These are phyloP conservation scores for Tilletiopsis washingtonensis DNA, from an alignment of 1,284 basidiomycete species.

Conservation along the genomic window DNA sequence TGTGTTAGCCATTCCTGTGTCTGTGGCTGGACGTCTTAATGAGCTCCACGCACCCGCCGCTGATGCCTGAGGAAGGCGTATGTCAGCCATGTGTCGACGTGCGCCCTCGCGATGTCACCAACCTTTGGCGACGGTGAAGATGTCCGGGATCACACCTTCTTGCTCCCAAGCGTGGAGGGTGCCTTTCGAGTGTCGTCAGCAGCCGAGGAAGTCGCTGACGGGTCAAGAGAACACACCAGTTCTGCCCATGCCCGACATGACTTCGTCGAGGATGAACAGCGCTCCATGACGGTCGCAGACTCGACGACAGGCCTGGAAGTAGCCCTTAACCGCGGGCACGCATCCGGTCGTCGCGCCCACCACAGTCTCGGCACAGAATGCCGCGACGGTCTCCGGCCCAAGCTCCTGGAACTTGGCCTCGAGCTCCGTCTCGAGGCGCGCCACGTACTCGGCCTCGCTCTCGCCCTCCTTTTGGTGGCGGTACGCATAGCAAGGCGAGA, in stretches of 20 bases:
- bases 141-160: background rate
- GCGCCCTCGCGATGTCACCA: too few relatives aligned
- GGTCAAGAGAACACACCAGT: too few relatives aligned
- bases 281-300: background rate
- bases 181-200: too few relatives aligned
- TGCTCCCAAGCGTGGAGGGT: background rate
- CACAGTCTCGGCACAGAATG: background rate
- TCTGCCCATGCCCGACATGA: too few relatives aligned
- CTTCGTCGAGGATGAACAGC: background rate
- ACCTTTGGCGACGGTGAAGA: background rate
- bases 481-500: background rate
- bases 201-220: too few relatives aligned
- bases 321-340: background rate
- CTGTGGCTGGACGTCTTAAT: too few relatives aligned
- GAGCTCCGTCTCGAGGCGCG: background rate
- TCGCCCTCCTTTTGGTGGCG: background rate
- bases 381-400: background rate
- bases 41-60: too few relatives aligned
- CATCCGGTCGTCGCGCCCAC: background rate
- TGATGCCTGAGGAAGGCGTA: too few relatives aligned
- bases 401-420: background rate
- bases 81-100: too few relatives aligned
- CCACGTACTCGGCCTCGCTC: background rate
- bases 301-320: background rate
- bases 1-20: too few relatives aligned